phyloP scores from a whole-genome alignment of 495 filamentous ascomycete genomes.

The Hypoxylon rickii region DNA sequence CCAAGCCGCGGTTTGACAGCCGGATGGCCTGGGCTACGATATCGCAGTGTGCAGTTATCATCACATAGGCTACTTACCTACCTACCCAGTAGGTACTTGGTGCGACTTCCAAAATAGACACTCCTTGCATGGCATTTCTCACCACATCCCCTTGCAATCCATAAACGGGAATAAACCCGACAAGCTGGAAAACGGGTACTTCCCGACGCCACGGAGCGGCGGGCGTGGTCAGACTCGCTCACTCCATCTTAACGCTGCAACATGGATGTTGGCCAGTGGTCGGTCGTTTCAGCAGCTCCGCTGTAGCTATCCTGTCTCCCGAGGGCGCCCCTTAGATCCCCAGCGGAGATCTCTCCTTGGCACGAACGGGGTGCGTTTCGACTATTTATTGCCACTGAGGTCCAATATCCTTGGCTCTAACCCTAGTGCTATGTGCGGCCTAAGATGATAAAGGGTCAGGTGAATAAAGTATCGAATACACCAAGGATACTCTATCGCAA shows the following conservation, averaged over 20 bases:
- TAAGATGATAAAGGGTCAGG: slow-evolving; percentile 3
- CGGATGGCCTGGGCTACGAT: slow-evolving; percentile 14
- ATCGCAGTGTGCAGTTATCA: no score
- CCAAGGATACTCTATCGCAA: no score
- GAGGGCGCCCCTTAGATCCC: slow-evolving; percentile 25
- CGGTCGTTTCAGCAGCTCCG: slow-evolving; percentile 14
- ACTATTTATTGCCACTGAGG: slow-evolving; percentile 11
- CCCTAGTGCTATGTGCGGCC: background rate
- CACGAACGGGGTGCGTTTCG: slow-evolving; percentile 18
- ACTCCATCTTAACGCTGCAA: slow-evolving; percentile 17
- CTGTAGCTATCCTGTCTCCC: slow-evolving; percentile 14
- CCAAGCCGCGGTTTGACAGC: slow-evolving; percentile 3
- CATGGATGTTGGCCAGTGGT: slow-evolving; percentile 23
- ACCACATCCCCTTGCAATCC: slow-evolving; percentile 17
- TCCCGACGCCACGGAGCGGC: slow-evolving; percentile 32
- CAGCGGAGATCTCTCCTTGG: slow-evolving; percentile 33
- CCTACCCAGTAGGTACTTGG: no score
- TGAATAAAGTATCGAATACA: no score
- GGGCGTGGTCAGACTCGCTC: slow-evolving; percentile 16
- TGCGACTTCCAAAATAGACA: slow-evolving; percentile 25
- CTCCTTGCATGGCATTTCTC: slow-evolving; percentile 8
- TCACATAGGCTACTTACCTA: no score
- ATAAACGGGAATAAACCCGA: slow-evolving; percentile 30
- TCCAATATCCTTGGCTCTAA: background rate
- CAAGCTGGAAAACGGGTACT: slow-evolving; percentile 24